Conservation (phyloP, 1,284 basidiomycete genomes). For the Tremellales sp. region DNA sequence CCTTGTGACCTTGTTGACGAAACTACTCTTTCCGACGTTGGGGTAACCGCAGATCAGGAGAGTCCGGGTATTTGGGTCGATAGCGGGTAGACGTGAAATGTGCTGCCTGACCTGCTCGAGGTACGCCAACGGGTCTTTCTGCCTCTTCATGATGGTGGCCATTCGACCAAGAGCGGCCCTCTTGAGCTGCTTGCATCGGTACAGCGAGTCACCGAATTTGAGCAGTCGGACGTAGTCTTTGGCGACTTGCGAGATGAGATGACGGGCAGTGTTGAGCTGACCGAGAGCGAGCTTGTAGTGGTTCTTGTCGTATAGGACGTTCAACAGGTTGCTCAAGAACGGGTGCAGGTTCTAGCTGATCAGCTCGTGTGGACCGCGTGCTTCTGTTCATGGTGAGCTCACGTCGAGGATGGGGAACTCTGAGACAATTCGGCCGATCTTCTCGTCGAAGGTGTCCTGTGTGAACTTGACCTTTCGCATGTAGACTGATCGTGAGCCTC, state of each 20-base stretch:
- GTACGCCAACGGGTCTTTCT: constrained; percentile 94
- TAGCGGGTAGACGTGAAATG: constrained; percentile 90
- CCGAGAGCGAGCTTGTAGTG: constrained; percentile 97
- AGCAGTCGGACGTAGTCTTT: constrained; percentile 93
- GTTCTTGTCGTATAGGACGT: constrained; percentile 97
- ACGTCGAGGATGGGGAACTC: constrained; percentile 98
- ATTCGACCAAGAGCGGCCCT: constrained; percentile 90
- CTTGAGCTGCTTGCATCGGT: constrained; percentile 95
- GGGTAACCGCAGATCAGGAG: constrained; percentile 95
- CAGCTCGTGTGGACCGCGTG: too few relatives aligned
- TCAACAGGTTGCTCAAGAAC: constrained; percentile 87
- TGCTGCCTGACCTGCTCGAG: constrained; percentile 96
- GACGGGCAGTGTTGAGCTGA: constrained; percentile 85
- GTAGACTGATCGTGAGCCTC: constrained; percentile 64
- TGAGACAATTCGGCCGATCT: constrained; percentile 84
- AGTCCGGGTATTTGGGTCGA: constrained; percentile 87
- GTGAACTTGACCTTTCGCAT: constrained; percentile 99
- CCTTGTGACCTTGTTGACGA: constrained; percentile 96
- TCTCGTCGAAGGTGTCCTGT: constrained; percentile 95
- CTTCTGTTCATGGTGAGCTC: constrained; percentile 12
- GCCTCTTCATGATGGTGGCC: constrained; percentile 94
- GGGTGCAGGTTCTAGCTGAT: constrained; percentile 82
- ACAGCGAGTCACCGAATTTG: constrained; percentile 93
- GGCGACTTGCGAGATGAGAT: constrained; percentile 90
- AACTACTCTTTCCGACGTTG: constrained; percentile 95